Evolutionary conservation across 345 rosid species (phyloP).

Genomic region (Fremontodendron californicum): DNA sequence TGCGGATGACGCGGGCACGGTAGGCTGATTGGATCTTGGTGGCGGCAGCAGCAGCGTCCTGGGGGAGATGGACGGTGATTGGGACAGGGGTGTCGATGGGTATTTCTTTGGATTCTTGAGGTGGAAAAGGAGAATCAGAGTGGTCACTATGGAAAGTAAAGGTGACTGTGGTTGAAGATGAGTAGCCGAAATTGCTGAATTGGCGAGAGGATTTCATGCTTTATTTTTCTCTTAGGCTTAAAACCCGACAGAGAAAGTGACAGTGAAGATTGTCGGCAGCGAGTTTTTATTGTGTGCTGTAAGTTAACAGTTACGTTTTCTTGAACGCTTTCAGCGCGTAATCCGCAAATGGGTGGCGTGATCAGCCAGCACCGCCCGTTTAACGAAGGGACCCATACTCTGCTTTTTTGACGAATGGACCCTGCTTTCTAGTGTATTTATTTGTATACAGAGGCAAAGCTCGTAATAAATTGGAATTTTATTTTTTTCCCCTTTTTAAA

Average conservation of each 20-base stretch:
- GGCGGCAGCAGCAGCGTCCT: slow-evolving; percentile 27
- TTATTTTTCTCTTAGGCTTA: background rate
- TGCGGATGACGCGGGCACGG: slow-evolving; percentile 55
- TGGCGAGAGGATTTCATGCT: slow-evolving; percentile 38
- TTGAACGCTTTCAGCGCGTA: slow-evolving; percentile 18
- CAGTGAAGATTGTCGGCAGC: slow-evolving; percentile 1
- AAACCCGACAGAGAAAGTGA: background rate
- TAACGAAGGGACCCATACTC: background rate
- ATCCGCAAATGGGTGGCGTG: background rate
- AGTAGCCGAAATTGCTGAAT: slow-evolving; percentile 25
- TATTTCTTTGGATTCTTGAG: slow-evolving; percentile 29
- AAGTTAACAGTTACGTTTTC: background rate
- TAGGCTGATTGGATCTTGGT: slow-evolving; percentile 64
- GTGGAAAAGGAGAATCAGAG: slow-evolving; percentile 4
- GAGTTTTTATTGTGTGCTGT: background rate
- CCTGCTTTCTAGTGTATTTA: background rate
- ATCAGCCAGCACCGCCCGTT: slow-evolving; percentile 5
- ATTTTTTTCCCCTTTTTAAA: background rate
- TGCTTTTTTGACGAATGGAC: slow-evolving; percentile 1
- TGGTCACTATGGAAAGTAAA: slow-evolving; percentile 39
- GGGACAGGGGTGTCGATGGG: slow-evolving; percentile 28
- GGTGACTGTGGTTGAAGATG: slow-evolving; percentile 37
- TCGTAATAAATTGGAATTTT: background rate
- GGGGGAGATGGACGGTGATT: slow-evolving; percentile 26
- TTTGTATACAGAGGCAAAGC: background rate